phyloP scores from a whole-genome alignment of 2,329 filamentous ascomycete species.

The Curvularia eragrostidis region DNA sequence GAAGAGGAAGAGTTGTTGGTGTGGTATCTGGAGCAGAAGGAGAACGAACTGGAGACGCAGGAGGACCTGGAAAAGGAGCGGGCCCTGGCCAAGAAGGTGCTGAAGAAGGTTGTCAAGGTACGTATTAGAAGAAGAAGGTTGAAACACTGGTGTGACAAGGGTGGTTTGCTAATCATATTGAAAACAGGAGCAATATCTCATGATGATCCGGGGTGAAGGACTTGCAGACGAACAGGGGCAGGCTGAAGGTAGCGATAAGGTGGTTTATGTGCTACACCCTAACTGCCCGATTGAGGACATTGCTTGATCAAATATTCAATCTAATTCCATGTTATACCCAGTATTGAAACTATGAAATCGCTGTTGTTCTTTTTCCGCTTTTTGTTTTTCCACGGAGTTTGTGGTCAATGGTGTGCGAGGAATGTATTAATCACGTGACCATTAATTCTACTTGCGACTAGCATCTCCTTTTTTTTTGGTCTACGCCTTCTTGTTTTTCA shows the following conservation, averaged over 20 bases:
- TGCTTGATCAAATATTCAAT: slow-evolving; percentile 9
- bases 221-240: slow-evolving; percentile 78
- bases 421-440: not conserved
- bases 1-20: slow-evolving; percentile 80
- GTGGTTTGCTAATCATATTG: slow-evolving; percentile 24
- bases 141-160: not conserved
- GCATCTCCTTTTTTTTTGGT: not conserved
- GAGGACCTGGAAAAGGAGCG: slow-evolving; percentile 82
- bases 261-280: slow-evolving; percentile 90
- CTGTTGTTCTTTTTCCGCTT: not conserved
- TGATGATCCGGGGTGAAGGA: slow-evolving; percentile 78
- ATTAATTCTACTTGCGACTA: not conserved
- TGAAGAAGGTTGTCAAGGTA: slow-evolving; percentile 97
- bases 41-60: slow-evolving; percentile 79
- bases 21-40: slow-evolving; percentile 93
- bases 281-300: slow-evolving; percentile 82
- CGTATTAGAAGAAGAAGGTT: slow-evolving; percentile 32
- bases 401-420: not conserved
- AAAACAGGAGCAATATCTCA: slow-evolving; percentile 64
- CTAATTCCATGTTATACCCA: slow-evolving; percentile 1
- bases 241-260: slow-evolving; percentile 55
- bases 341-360: not conserved
- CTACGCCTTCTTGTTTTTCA: slow-evolving; percentile 44
- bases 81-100: slow-evolving; percentile 77
- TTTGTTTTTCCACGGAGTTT: not conserved